phyloP scores from a whole-genome alignment of 2,329 filamentous ascomycete genomes.

The Acrocalymma vagum region DNA sequence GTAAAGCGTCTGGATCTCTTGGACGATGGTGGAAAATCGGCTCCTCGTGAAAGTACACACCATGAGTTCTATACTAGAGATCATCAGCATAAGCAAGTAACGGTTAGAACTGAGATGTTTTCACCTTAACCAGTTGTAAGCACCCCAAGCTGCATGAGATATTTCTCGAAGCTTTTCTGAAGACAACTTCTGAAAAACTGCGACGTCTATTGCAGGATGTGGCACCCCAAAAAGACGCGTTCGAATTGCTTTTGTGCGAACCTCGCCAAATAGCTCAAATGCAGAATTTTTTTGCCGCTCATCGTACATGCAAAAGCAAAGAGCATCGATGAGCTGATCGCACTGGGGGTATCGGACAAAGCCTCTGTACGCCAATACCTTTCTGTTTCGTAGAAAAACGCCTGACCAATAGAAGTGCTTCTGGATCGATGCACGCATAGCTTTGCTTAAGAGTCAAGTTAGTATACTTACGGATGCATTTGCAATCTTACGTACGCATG shows the following conservation, averaged over 20 bases:
- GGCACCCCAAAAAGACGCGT: constrained; percentile 9
- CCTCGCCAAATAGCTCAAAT: constrained; percentile 9
- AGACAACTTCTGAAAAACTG: neutral
- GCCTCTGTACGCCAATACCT: constrained; percentile 13
- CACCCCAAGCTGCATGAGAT: constrained; percentile 9
- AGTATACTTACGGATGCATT: too few species aligned
- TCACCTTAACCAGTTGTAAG: constrained; percentile 12
- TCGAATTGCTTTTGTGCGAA: constrained; percentile 11
- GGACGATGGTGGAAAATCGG: constrained; percentile 7
- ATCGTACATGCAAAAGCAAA: constrained; percentile 5
- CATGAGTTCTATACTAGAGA: constrained; percentile 5
- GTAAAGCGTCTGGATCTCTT: constrained; percentile 9
- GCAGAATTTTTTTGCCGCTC: constrained; percentile 7
- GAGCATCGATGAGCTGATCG: constrained; percentile 15
- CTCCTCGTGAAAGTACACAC: constrained; percentile 7
- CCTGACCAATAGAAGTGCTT: neutral
- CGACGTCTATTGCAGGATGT: neutral
- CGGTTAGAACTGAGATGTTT: neutral
- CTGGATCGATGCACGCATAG: constrained; percentile 5
- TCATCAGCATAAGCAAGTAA: too few species aligned
- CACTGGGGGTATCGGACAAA: constrained; percentile 7
- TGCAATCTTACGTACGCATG: constrained; percentile 18
- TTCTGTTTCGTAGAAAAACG: constrained; percentile 11
- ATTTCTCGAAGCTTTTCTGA: constrained; percentile 6
- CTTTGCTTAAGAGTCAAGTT: constrained; percentile 2